Evolutionary conservation across 768 basidiomycete species (phyloP).

Genomic region (Hirschioporus abietinus): DNA sequence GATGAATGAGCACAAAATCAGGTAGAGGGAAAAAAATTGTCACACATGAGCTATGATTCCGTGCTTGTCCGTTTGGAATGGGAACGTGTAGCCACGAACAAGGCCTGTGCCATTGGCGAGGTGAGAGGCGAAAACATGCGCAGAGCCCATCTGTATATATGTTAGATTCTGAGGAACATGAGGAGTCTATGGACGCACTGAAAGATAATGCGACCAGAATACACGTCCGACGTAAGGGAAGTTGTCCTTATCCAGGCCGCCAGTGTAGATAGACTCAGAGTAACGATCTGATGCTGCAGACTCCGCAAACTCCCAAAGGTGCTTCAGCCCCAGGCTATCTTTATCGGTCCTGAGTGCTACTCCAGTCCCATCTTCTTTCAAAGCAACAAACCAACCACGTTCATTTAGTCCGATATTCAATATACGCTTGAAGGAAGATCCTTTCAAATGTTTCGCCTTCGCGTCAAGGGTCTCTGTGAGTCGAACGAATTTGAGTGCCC

Average conservation of each 20-base stretch:
- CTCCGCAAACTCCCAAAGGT: conserved; percentile 51
- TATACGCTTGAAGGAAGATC: conserved; percentile 43
- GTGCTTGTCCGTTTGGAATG: conserved; percentile 59
- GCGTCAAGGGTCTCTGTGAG: conserved; percentile 48
- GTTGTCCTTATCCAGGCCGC: conserved; percentile 46
- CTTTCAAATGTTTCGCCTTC: conserved; percentile 39
- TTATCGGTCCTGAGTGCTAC: conserved; percentile 47
- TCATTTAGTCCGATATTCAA: conserved; percentile 55
- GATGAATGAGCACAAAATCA: conserved; percentile 4
- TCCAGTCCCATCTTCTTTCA: conserved; percentile 49
- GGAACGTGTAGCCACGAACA: conserved; percentile 49
- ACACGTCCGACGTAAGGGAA: conserved; percentile 54
- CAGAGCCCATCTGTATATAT: conserved; percentile 41
- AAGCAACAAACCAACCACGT: conserved; percentile 56
- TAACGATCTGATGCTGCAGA: conserved; percentile 36
- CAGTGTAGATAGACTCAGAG: conserved; percentile 50
- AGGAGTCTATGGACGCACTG: conserved; percentile 34
- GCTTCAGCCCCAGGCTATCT: conserved; percentile 33
- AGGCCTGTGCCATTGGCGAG: conserved; percentile 41
- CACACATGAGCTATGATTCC: conserved; percentile 66
- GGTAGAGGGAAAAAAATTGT: conserved; percentile 1
- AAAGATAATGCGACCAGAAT: conserved; percentile 55
- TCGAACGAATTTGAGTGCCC: conserved; percentile 40
- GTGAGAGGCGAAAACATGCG: conserved; percentile 49
- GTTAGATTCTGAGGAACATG: conserved; percentile 7